These are phyloP conservation scores for Phlyctochytrium planicorne DNA, from an alignment of 192 early-diverging fungal genomes.

Conservation along the genomic window DNA sequence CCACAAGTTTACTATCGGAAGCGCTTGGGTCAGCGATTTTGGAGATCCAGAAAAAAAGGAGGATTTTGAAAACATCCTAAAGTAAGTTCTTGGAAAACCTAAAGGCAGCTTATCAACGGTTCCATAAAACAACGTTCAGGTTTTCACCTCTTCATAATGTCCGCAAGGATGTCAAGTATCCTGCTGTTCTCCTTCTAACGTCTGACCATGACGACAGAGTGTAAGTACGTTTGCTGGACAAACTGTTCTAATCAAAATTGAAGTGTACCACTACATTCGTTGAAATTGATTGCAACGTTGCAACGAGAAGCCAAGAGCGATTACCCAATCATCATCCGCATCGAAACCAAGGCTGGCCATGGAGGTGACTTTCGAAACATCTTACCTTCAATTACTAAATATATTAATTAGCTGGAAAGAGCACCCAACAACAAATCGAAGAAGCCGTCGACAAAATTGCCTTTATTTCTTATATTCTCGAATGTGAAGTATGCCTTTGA, in stretches of 20 bases:
- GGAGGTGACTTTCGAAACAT: too few relatives aligned
- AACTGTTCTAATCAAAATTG: too few relatives aligned
- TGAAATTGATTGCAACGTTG: conserved; percentile 62
- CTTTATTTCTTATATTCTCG: conserved; percentile 52
- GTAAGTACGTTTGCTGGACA: too few relatives aligned
- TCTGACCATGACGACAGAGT: conserved; percentile 73
- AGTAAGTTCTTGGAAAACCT: conserved; percentile 37
- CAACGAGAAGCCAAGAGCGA: conserved; percentile 57
- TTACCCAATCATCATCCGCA: conserved; percentile 57
- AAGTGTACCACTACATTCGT: conserved; percentile 68
- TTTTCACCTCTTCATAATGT: conserved; percentile 73
- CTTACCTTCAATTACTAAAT: too few relatives aligned
- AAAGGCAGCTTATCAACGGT: too few relatives aligned
- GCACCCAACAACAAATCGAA: conserved; percentile 55
- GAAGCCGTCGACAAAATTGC: conserved; percentile 65
- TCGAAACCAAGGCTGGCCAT: conserved; percentile 71
- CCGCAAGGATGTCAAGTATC: conserved; percentile 44
- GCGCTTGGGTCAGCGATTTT: conserved; percentile 68
- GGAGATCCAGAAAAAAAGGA: too few relatives aligned
- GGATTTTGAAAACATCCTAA: conserved; percentile 61
- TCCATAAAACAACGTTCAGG: too few relatives aligned
- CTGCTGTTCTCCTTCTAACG: conserved; percentile 60
- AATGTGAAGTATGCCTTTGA: too few relatives aligned
- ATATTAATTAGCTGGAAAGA: conserved; percentile 70
- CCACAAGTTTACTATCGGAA: conserved; percentile 79